These are phyloP conservation scores for Kuraishia ogatae DNA, from an alignment of 805 yeast species.

Conservation along the genomic window DNA sequence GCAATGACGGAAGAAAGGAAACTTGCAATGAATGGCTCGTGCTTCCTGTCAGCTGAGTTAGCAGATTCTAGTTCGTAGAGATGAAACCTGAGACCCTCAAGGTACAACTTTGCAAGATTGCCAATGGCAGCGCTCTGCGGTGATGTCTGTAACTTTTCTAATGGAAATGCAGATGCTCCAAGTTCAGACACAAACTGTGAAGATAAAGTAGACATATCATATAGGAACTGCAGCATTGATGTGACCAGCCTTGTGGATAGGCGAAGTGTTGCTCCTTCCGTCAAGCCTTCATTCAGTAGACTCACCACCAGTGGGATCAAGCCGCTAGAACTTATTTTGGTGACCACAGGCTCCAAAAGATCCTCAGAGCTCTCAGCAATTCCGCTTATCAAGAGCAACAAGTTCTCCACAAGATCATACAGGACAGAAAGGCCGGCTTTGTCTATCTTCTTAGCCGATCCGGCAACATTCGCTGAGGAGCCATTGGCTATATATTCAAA, in stretches of 20 bases:
- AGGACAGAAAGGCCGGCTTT: slow-evolving; percentile 40
- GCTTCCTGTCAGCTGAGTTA: slow-evolving; percentile 3
- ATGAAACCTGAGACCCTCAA: slow-evolving; percentile 35
- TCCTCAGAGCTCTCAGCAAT: slow-evolving; percentile 57
- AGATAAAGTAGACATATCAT: slow-evolving; percentile 55
- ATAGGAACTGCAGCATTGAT: slow-evolving; percentile 45
- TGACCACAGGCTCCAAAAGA: slow-evolving; percentile 31
- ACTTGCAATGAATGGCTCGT: slow-evolving; percentile 12
- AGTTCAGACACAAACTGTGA: slow-evolving; percentile 34
- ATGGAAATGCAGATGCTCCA: slow-evolving; percentile 10
- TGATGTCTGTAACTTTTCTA: slow-evolving; percentile 13
- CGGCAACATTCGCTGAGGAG: slow-evolving; percentile 4
- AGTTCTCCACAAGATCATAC: slow-evolving; percentile 64
- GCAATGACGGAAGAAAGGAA: slow-evolving; percentile 12
- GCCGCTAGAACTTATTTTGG: slow-evolving; percentile 7
- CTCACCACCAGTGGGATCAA: slow-evolving; percentile 28
- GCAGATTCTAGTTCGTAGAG: slow-evolving; percentile 21
- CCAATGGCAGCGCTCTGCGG: slow-evolving; percentile 4
- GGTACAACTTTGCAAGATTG: slow-evolving; percentile 26
- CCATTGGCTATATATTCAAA: slow-evolving; percentile 29
- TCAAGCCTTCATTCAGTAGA: slow-evolving; percentile 26
- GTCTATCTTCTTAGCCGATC: slow-evolving; percentile 12
- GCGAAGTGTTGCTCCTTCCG: slow-evolving; percentile 8
- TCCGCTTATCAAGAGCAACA: slow-evolving; percentile 59
- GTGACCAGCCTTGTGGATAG: slow-evolving; percentile 38